These are phyloP conservation scores for Pichia gijzeniarum DNA, from an alignment of 805 yeast species.

Conservation along the genomic window DNA sequence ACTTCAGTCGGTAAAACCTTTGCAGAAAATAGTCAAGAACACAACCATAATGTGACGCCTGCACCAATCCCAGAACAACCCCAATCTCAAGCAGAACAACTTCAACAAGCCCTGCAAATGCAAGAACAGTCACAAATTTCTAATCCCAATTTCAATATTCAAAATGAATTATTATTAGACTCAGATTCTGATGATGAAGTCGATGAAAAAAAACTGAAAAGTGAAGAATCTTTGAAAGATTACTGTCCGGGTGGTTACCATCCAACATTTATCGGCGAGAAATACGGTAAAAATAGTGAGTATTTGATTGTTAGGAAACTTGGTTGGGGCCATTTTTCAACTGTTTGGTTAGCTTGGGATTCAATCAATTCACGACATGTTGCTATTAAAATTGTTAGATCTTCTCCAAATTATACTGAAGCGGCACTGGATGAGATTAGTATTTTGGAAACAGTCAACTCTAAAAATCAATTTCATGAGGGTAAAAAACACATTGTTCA, in stretches of 20 bases:
- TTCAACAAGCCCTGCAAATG: no score
- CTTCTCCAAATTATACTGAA: slow-evolving; percentile 46
- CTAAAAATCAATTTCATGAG: slow-evolving; percentile 34
- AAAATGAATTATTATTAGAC: slow-evolving; percentile 1
- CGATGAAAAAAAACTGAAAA: slow-evolving; percentile 22
- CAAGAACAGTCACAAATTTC: neutral
- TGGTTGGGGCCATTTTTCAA: slow-evolving; percentile 70
- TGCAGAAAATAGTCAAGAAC: no score
- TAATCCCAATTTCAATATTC: neutral
- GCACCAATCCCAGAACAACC: no score
- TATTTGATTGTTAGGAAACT: slow-evolving; percentile 48
- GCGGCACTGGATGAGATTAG: slow-evolving; percentile 62
- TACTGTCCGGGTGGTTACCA: slow-evolving; percentile 61
- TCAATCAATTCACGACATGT: slow-evolving; percentile 37
- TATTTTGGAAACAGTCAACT: slow-evolving; percentile 34
- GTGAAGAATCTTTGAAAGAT: slow-evolving; percentile 47
- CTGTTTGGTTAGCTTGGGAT: slow-evolving; percentile 61
- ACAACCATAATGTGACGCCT: no score
- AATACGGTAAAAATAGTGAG: slow-evolving; percentile 38
- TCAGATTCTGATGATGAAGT: slow-evolving; percentile 19
- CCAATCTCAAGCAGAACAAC: no score
- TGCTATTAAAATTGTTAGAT: slow-evolving; percentile 57
- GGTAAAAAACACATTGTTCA: slow-evolving; percentile 49
- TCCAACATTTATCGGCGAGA: slow-evolving; percentile 52
- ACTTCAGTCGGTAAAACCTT: no score